Evolutionary conservation across 768 basidiomycete genomes (phyloP).

Genomic region (Termitomyces heimii): DNA sequence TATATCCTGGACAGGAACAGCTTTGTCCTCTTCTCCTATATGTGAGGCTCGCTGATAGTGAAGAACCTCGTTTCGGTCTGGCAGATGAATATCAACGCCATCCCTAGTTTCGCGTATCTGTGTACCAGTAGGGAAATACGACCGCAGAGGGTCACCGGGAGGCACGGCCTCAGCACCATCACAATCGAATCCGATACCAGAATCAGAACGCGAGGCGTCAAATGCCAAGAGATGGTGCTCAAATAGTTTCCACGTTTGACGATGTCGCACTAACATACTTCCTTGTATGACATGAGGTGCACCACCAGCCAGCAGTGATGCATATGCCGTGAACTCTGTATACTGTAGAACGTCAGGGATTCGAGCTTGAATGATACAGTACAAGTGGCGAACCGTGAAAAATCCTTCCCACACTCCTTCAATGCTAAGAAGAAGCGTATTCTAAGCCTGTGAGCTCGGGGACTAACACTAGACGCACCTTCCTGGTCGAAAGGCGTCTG

Average conservation of each 20-base stretch:
- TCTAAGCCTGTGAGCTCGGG: constrained; percentile 1
- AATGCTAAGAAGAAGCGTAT: constrained; percentile 30
- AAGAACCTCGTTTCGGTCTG: constrained; percentile 24
- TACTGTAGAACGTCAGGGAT: constrained; percentile 38
- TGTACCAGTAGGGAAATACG: constrained; percentile 52
- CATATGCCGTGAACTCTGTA: constrained; percentile 82
- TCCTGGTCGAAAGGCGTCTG: constrained; percentile 52
- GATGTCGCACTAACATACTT: constrained; percentile 75
- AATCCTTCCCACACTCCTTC: constrained; percentile 80
- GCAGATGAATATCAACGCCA: constrained; percentile 43
- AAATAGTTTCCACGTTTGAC: constrained; percentile 84
- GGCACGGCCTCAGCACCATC: constrained; percentile 33
- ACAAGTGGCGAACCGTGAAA: constrained; percentile 51
- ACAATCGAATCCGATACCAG: constrained; percentile 25
- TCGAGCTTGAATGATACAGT: neutral
- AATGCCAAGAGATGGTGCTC: constrained; percentile 57
- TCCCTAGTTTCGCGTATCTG: constrained; percentile 41
- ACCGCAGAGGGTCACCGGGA: constrained; percentile 56
- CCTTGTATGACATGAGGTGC: constrained; percentile 62
- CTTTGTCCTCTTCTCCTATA: constrained; percentile 13
- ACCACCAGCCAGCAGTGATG: constrained; percentile 65
- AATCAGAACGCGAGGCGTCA: constrained; percentile 23
- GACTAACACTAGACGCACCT: constrained; percentile 26
- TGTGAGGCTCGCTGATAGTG: constrained; percentile 24
- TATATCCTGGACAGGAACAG: constrained; percentile 43